These are phyloP conservation scores for Calonectria pteridis DNA, from an alignment of 2,329 filamentous ascomycete species.

Conservation along the genomic window DNA sequence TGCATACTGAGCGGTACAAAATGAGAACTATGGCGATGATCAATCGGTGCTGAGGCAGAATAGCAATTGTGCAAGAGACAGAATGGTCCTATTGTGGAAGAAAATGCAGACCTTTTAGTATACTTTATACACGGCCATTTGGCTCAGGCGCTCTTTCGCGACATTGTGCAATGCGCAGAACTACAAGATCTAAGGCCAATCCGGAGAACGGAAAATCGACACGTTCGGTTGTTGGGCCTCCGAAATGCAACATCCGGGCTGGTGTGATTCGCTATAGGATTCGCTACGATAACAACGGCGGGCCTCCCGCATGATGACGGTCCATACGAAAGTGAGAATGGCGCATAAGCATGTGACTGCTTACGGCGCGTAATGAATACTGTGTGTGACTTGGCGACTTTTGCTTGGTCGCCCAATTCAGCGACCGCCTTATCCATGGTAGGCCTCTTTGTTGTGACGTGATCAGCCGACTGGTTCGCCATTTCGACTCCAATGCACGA, in stretches of 20 bases:
- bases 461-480: neutral
- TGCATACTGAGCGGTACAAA: conserved; percentile 19
- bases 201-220: no score
- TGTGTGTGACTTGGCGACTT: neutral
- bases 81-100: neutral
- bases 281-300: neutral
- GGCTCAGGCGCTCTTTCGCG: neutral
- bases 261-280: neutral
- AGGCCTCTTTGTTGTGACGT: neutral
- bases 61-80: neutral
- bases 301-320: neutral
- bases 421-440: neutral
- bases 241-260: no score
- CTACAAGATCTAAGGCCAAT: neutral
- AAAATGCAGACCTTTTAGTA: neutral
- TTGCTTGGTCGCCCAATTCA: neutral
- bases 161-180: no score
- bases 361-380: no score
- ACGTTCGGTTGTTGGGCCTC: no score
- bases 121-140: neutral
- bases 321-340: neutral
- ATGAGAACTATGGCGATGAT: neutral
- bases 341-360: neutral
- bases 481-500: neutral
- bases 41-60: neutral